Base-by-base conservation (phyloP, 108 stramenopile species). In the Fragilaria radians region DNA sequence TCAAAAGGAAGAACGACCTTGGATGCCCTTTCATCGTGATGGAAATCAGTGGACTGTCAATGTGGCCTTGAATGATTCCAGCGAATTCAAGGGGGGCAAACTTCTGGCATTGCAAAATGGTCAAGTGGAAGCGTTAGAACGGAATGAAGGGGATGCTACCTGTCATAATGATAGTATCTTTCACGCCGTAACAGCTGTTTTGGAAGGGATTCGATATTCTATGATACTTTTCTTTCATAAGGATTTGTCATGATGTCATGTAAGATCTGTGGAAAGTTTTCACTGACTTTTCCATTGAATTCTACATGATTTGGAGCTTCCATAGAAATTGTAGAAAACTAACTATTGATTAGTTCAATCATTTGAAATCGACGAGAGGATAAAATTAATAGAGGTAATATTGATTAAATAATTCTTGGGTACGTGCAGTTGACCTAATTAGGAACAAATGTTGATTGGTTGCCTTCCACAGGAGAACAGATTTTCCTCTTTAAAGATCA, bases 401-500 rank as follows among this genome's bases (percentile, higher is more conserved):
- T n/a, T n/a, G n/a, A n/a, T n/a, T n/a, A n/a, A n/a, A n/a, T n/a
- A n/a, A n/a, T n/a, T n/a, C n/a, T n/a, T n/a, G n/a, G n/a, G n/a
- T n/a, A n/a, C n/a, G n/a, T n/a, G n/a, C n/a, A n/a, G n/a, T n/a
- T n/a, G n/a, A n/a, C n/a, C n/a, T n/a, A n/a, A n/a, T n/a, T n/a
- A n/a, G n/a, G n/a, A n/a, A n/a, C n/a, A n/a, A n/a, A n/a, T n/a
- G n/a, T n/a, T n/a, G n/a, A n/a, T n/a, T n/a, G n/a, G n/a, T n/a
- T n/a, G n/a, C n/a, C n/a, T n/a, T n/a, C n/a, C n/a, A n/a, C n/a
- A n/a, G n/a, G n/a, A n/a, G n/a, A n/a, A n/a, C n/a, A n/a, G n/a
- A n/a, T n/a, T n/a, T n/a, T n/a, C n/a, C n/a, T n/a, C n/a, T 24
- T 76, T 81, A 81, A 56, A 81, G 64, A 53, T 84, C 83, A 59